A percentile compares a stretch with the other conserved stretches of the same genome.
Conservation (phyloP, 169 alveolate genomes). For the Babesia divergens region DNA sequence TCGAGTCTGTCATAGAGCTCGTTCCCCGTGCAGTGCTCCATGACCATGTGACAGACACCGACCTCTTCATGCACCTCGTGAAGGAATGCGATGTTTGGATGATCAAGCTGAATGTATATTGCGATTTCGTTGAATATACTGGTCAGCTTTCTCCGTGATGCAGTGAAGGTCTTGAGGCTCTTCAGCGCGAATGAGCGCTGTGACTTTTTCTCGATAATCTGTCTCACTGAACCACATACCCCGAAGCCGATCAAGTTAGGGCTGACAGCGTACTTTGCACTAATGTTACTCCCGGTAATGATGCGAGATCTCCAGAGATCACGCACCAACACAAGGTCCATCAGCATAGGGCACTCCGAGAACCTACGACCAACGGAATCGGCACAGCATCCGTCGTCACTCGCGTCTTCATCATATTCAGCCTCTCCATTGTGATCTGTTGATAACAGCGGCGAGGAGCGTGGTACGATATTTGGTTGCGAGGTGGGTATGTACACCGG, state of each 20-base stretch:
- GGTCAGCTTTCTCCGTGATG: conserved; percentile 33
- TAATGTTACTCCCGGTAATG: neutral
- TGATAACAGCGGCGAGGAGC: neutral
- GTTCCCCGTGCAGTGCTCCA: conserved; percentile 87
- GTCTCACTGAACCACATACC: conserved; percentile 65
- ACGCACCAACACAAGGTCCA: conserved; percentile 35
- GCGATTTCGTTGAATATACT: conserved; percentile 48
- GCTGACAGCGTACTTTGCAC: conserved; percentile 11
- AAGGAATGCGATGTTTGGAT: conserved; percentile 61
- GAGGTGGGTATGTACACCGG: conserved; percentile 10
- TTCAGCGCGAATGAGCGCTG: conserved; percentile 55
- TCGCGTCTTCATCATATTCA: no score
- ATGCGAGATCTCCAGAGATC: conserved; percentile 57
- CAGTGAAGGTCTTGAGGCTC: conserved; percentile 17
- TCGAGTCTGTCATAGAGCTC: conserved; percentile 86
- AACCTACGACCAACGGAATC: no score
- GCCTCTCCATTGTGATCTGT: no score
- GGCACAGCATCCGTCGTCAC: no score
- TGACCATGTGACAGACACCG: conserved; percentile 75
- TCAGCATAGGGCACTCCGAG: conserved; percentile 18
- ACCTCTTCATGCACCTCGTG: conserved; percentile 56
- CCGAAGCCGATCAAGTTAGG: conserved; percentile 58
- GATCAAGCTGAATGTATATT: conserved; percentile 57
- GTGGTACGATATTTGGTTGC: neutral
- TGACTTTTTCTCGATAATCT: conserved; percentile 35